These are phyloP conservation scores for Cajanus cajan DNA, from an alignment of 306 rosid genomes.

Conservation along the genomic window DNA sequence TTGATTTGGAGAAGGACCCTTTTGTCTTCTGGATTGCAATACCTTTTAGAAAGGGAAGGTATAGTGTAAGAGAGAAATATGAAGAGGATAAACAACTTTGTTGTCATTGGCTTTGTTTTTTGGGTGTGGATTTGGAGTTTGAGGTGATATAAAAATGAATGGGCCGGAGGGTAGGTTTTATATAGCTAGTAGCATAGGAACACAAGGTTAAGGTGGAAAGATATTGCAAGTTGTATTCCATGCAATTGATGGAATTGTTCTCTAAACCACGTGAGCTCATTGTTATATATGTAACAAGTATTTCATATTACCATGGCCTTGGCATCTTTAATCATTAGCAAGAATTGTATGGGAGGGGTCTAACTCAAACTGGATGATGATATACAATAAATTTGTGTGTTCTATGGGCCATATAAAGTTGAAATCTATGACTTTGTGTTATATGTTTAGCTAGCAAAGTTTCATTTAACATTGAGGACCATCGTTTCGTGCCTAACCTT, in stretches of 20 bases:
- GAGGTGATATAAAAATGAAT: background rate
- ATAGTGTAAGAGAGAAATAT: constrained; percentile 2
- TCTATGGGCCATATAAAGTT: background rate
- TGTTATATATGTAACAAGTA: background rate
- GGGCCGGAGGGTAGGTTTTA: background rate
- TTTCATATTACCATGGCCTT: background rate
- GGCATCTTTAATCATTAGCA: background rate
- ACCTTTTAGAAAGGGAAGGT: constrained; percentile 37
- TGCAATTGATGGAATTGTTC: background rate
- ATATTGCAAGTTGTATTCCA: background rate
- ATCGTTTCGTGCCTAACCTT: no score
- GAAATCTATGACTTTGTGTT: background rate
- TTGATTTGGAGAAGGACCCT: constrained; percentile 51
- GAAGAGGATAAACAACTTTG: background rate
- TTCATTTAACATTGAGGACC: no score
- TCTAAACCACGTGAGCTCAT: background rate
- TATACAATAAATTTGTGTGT: background rate
- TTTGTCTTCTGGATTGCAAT: constrained; percentile 54
- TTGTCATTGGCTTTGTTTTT: background rate
- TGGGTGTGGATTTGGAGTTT: background rate
- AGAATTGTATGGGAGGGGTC: background rate
- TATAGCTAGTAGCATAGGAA: background rate
- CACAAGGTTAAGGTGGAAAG: background rate
- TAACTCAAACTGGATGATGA: background rate
- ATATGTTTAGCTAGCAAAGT: background rate